Conservation (phyloP, 192 early-diverging fungal species). For the Nowakowskiella sp. region DNA sequence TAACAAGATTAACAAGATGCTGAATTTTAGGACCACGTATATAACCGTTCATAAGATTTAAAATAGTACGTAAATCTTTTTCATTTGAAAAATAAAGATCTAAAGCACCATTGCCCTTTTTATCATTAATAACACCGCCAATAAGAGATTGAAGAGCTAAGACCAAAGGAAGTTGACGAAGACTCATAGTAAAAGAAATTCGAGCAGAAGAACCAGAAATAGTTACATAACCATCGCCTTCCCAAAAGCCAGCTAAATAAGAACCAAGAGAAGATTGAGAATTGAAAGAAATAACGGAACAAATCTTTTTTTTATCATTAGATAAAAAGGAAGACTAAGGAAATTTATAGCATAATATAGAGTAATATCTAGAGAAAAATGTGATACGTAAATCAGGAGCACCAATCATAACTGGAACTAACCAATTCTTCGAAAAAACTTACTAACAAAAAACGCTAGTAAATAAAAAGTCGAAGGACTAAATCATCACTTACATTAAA, state of each 20-base stretch:
- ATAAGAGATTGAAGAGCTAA: not conserved
- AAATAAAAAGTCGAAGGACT: no score
- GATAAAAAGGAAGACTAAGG: no score
- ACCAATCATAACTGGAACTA: constrained; percentile 29
- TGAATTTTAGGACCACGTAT: not conserved
- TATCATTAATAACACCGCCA: not conserved
- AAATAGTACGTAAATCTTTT: not conserved
- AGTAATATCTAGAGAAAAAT: constrained; percentile 1
- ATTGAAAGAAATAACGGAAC: no score
- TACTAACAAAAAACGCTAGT: no score
- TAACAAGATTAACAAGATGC: not conserved
- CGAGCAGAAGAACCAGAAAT: not conserved
- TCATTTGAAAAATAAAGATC: not conserved
- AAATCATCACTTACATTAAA: constrained; percentile 5
- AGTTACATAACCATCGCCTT: constrained; percentile 13
- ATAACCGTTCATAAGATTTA: not conserved
- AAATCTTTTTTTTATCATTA: no score
- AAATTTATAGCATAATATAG: no score
- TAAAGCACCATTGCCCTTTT: not conserved
- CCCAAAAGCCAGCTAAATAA: constrained; percentile 13
- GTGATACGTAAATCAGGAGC: constrained; percentile 14
- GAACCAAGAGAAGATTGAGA: no score
- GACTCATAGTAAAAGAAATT: not conserved
- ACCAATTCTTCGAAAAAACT: constrained; percentile 25
- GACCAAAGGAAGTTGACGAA: not conserved